phyloP scores from a whole-genome alignment of 176 grass and related monocot genomes.

The Olyra latifolia region DNA sequence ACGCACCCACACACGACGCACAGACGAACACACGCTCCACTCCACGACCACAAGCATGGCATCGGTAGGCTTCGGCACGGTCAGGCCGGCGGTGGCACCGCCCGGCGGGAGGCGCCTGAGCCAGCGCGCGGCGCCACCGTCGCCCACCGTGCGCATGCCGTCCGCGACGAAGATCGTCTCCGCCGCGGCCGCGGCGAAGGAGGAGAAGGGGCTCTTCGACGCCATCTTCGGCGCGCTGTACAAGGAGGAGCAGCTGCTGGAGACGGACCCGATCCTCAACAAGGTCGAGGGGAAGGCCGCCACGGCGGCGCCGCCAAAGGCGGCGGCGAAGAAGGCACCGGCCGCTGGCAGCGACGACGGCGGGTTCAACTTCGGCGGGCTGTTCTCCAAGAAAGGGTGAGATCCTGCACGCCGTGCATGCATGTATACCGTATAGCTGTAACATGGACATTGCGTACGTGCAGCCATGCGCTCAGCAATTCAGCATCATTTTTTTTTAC shows the following conservation, averaged over 20 bases:
- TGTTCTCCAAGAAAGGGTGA: constrained; percentile 45
- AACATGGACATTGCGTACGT: background rate
- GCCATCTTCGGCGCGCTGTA: constrained; percentile 36
- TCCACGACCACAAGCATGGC: background rate
- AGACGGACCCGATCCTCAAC: constrained; percentile 48
- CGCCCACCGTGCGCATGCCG: background rate
- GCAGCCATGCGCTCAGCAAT: background rate
- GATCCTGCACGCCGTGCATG: background rate
- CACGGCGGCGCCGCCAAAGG: background rate
- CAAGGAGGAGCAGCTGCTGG: constrained; percentile 48
- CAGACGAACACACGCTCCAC: background rate
- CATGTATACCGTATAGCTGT: too few relatives aligned
- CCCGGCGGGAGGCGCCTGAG: background rate
- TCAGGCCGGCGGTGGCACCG: background rate
- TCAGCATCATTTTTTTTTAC: background rate
- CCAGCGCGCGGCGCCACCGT: background rate
- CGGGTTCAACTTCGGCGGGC: constrained; percentile 15
- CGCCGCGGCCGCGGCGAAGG: background rate
- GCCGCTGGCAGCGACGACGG: background rate
- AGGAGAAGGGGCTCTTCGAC: constrained; percentile 41
- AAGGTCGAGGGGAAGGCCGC: constrained; percentile 26
- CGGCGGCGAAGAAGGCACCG: background rate
- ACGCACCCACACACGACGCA: background rate
- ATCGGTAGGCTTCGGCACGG: constrained; percentile 25
- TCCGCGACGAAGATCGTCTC: constrained; percentile 14